Percentiles rank a stretch among this genome's conserved stretches.
Conservation (phyloP, 2,329 filamentous ascomycete species). For the Monosporascus sp. region DNA sequence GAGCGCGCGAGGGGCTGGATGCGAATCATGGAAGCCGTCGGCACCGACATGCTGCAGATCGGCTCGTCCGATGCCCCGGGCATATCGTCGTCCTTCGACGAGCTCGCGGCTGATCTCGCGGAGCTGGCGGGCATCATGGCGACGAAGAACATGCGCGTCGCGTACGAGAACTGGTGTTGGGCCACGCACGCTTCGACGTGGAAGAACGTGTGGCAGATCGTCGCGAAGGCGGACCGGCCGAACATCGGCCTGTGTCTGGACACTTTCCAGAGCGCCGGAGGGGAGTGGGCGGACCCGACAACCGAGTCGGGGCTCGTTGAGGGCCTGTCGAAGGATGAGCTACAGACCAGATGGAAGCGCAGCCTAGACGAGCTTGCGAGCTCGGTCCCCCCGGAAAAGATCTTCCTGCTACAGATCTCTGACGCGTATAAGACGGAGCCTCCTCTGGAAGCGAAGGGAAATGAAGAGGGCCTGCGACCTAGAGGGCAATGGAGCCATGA, state of each 20-base stretch:
- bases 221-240: conserved; percentile 52
- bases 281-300: conserved; percentile 68
- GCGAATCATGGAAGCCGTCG: conserved; percentile 63
- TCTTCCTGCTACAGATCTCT: conserved; percentile 69
- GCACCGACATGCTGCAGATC: conserved; percentile 67
- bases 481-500: conserved; percentile 67
- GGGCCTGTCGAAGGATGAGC: conserved; percentile 31
- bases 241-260: conserved; percentile 74
- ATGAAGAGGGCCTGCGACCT: conserved; percentile 51
- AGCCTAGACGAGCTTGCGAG: conserved; percentile 52
- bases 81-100: conserved; percentile 43
- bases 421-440: conserved; percentile 63
- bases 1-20: conserved; percentile 61
- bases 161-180: conserved; percentile 84
- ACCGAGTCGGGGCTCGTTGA: conserved; percentile 56
- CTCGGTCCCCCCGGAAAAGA: conserved; percentile 62
- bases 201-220: conserved; percentile 66
- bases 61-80: conserved; percentile 57
- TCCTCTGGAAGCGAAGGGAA: conserved; percentile 45
- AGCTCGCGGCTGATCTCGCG: conserved; percentile 56
- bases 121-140: conserved; percentile 59
- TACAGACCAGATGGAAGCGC: conserved; percentile 44
- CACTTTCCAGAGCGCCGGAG: conserved; percentile 69
- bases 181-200: conserved; percentile 63
- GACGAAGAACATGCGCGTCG: conserved; percentile 52